Evolutionary conservation across 2,329 filamentous ascomycete species (phyloP), one percentile per base, ranked within the genome.

Genomic region (Colletotrichum neosansevieriae): DNA sequence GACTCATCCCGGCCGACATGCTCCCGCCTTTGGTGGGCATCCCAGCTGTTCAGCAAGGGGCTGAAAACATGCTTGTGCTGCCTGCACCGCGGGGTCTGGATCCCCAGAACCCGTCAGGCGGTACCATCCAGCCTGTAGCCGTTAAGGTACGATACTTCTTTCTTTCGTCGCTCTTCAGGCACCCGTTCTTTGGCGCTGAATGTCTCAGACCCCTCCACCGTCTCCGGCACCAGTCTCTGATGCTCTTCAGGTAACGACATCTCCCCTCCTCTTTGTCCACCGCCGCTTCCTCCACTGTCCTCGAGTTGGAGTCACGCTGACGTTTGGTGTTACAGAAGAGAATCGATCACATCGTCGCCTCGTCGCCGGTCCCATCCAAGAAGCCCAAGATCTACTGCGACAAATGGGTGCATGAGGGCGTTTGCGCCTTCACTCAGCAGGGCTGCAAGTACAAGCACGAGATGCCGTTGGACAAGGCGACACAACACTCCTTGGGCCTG

Each of bases 371-470:
- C 11, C 75, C 75, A 5, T 78, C 79, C 6, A 88, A 86, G 74
- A 76, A 76, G 24, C 76, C 78, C 66, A 97, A 97, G 77, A 82
- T 91, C 24, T 97, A 92, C 78, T 97, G 94, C 79, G 93, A 94
- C 67, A 93, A 95, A 78, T 98, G 94, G 94, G 91, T 97, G 62
- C 90, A 93, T 73, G 91, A 92, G 67, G 94, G 94, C 19, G 89
- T 92, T 49, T 98, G 94, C 77, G 92, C 92, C 70, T 98, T 93
- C 77, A 90, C 87, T 3, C 93, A 97, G 77, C 91, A 94, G 75
- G 94, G 94, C 0, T 97, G 94, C 81, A 89, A 91, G 72, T 97
- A 90, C 83, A 95, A 94, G 81, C 94, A 97, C 77, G 92, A 96
- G 77, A 97, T 97, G 92, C 94, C 94, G 0, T 79, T 82, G 29